Base-by-base conservation (phyloP, 495 filamentous ascomycete species). In the Opeltia flavorubescens region DNA sequence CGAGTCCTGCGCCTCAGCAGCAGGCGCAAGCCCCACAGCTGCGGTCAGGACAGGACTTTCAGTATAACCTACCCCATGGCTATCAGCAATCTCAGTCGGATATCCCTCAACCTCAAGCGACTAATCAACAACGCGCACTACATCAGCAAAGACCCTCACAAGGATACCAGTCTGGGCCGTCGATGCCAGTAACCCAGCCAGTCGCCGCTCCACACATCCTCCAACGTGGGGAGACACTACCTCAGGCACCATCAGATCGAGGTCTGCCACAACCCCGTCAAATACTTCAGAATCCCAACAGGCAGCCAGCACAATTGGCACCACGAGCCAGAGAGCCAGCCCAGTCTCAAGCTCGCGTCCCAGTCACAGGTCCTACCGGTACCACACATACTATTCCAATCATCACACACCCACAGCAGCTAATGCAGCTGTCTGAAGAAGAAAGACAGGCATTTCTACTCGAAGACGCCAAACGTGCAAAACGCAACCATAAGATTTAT, bases 401-500 rank as follows among this genome's bases (percentile, higher is more conserved):
- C 47, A 80, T 76, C 57, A 85, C 74, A 51, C 79, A 75, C 62
- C 81, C 72, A 20, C 72, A 84, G 43, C 89, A 94, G 55, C 71
- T 89, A 21, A 68, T 83, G 47, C 69, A 84, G 29, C 67, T 94
- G 43, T 76, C 80, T n/a, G 82, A 89, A 49, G 82, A 86, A 35
- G 73, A 82, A 42, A 86, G 88, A 50, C 70, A 78, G 13, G 75
- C 79, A 12, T 94, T 84, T 58, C 61, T 94, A 48, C 75, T 83
- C 50, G 91, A 94, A 54, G 91, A 96, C 59, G 88, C 89, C 8
- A 94, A 87, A 64, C 78, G 93, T 39, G 85, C 93, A 2, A 99
- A 99, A 66, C 79, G 91, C 26, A 96, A 96, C 59, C 89, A 96
- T 68, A 99, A 99, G 68, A 99, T 99, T 45, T 86, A 84, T 56